Percentiles rank a stretch among this genome's conserved stretches.
phyloP scores from a whole-genome alignment of 371 early-diverging fungal genomes.

The Syncephalastrum sp. region DNA sequence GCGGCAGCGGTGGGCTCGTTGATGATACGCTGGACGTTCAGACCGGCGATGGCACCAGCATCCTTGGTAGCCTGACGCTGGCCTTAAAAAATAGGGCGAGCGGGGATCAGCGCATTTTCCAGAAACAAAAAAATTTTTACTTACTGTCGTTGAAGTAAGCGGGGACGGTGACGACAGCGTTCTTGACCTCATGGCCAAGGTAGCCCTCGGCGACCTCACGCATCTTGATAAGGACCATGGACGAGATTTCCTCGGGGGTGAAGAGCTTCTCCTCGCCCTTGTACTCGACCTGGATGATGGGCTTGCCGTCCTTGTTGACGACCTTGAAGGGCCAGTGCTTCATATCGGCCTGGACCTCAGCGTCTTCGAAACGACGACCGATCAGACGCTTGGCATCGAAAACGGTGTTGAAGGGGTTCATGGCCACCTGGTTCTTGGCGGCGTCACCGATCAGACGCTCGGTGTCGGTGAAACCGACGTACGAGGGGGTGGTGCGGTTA shows the following conservation, averaged over 20 bases:
- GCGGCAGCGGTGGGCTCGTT: constrained; percentile 99
- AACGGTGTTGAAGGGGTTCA: constrained; percentile 89
- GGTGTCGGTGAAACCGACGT: constrained; percentile 91
- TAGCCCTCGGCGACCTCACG: constrained; percentile 89
- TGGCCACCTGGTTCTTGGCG: constrained; percentile 91
- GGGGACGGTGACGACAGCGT: constrained; percentile 81
- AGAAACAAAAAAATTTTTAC: too few species aligned
- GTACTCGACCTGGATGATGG: constrained; percentile 81
- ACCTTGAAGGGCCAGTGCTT: constrained; percentile 94
- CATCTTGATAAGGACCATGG: constrained; percentile 92
- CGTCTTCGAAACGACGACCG: constrained; percentile 91
- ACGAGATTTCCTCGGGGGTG: constrained; percentile 93
- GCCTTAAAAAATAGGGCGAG: constrained; percentile 13
- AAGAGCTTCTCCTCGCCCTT: constrained; percentile 85
- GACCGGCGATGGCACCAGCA: constrained; percentile 93
- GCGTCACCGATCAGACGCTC: constrained; percentile 95
- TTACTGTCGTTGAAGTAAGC: constrained; percentile 68
- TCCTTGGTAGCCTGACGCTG: constrained; percentile 99
- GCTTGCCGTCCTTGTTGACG: constrained; percentile 80
- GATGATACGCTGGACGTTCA: constrained; percentile 96
- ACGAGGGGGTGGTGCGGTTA: constrained; percentile 95
- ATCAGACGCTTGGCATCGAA: constrained; percentile 98
- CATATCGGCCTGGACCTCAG: constrained; percentile 90
- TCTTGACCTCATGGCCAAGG: constrained; percentile 75
- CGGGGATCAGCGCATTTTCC: too few species aligned